Evolutionary conservation across 352 stramenopile genomes (phyloP).

Genomic region (Pythium angustatum): DNA sequence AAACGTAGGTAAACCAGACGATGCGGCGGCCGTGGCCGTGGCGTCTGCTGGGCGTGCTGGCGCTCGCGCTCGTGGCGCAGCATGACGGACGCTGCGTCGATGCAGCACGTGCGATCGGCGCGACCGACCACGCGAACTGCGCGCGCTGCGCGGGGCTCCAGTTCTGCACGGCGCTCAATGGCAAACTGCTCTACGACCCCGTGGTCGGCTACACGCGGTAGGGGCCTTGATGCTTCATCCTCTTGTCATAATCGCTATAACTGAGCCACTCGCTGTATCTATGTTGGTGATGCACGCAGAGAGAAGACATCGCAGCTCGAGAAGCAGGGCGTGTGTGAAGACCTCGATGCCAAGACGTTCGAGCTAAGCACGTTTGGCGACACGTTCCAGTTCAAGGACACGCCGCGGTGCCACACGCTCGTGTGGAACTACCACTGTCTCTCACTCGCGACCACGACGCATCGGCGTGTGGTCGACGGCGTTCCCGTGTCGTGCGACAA

Average conservation of each 20-base stretch:
- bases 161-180: conserved; percentile 71
- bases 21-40: neutral
- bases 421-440: conserved; percentile 83
- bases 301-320: conserved; percentile 55
- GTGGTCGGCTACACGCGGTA: conserved; percentile 67
- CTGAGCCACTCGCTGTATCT: no score
- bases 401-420: conserved; percentile 45
- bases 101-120: no score
- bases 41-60: neutral
- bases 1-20: neutral
- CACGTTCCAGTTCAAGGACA: conserved; percentile 73
- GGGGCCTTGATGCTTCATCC: neutral
- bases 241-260: no score
- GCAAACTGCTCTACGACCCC: conserved; percentile 65
- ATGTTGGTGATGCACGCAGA: conserved; percentile 31
- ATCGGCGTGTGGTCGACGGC: conserved; percentile 42
- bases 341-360: conserved; percentile 65
- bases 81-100: no score
- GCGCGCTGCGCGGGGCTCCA: conserved; percentile 49
- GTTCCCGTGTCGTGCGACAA: conserved; percentile 36
- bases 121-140: conserved; percentile 45
- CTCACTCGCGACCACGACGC: conserved; percentile 58
- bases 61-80: neutral
- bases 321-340: conserved; percentile 76
- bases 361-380: conserved; percentile 54